A percentile compares a stretch with the other conserved stretches of the same genome.
phyloP scores from a whole-genome alignment of 2,329 filamentous ascomycete genomes.

The Hymenoscyphus occultus region DNA sequence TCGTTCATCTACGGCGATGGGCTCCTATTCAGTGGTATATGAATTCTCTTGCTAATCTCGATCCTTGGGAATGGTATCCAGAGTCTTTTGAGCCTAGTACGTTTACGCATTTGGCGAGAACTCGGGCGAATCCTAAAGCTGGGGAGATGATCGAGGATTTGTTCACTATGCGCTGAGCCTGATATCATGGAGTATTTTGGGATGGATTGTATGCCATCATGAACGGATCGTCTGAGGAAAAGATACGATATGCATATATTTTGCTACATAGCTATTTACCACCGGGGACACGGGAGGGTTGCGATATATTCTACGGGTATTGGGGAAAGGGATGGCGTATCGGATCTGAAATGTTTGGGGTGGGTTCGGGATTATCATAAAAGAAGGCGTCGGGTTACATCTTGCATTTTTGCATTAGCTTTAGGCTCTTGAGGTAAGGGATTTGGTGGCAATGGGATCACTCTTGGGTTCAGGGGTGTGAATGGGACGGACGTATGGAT shows the following conservation, averaged over 20 bases:
- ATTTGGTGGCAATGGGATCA: no score
- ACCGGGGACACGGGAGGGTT: neutral
- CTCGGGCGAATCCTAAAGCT: neutral
- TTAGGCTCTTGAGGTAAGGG: no score
- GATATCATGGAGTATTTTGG: neutral
- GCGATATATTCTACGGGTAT: neutral
- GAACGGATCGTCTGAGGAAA: neutral
- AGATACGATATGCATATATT: neutral
- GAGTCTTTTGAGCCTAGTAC: slow-evolving; percentile 7
- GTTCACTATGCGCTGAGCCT: neutral
- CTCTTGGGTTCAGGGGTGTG: no score
- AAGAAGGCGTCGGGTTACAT: neutral
- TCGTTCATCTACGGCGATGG: slow-evolving; percentile 12
- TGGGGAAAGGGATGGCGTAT: neutral
- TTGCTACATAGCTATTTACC: neutral
- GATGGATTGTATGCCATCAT: neutral
- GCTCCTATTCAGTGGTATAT: slow-evolving; percentile 8
- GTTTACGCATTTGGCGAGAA: slow-evolving; percentile 12
- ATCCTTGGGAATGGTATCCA: neutral
- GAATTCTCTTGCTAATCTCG: neutral
- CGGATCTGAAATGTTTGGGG: neutral
- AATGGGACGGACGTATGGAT: neutral
- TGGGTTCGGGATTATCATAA: neutral
- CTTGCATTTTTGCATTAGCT: no score
- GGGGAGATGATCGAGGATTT: neutral